Evolutionary conservation across 306 rosid species (phyloP), one percentile per base, ranked within the genome.

Genomic region (Fragaria ananassa): DNA sequence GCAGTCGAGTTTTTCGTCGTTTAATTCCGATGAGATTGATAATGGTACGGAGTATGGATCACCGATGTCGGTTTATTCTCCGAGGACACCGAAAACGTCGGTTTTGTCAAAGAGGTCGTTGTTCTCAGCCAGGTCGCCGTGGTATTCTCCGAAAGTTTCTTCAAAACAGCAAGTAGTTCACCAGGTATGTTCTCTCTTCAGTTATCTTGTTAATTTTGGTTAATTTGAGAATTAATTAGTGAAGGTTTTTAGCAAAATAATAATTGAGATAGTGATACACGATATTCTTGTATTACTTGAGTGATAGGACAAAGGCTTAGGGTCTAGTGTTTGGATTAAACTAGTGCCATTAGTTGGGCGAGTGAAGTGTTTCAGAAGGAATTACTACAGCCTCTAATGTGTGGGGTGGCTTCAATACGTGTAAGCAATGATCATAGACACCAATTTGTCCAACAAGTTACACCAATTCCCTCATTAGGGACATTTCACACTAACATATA

Each of bases 21-120:
- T 76, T 21, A 74, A 69, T 29, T 89, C 96, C 0, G 92, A 87
- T 23, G 93, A 90, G 12, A 9, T 41, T 6, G 39, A 75, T 6
- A 31, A 70, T 8, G 74, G 19, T 5, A 82, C 87, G 6, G 91
- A 83, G 0, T 76, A 78, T 15, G 75, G 79, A 0, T 90, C 98
- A 23, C 96, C 94, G 35, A 60, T 82, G 86, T 61, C 82, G 0
- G 83, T 76, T 27, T 80, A 60, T 54, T 80, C 82, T 8, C 47
- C 58, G 3, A 77, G 18, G 58, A n/a, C 69, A 6, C 69, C 69
- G 46, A 64, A 37, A 35, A 31, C 21, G 86, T 68, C 87, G 1
- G 79, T 75, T 34, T 74, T 71, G 0, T 65, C 70, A 1, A 35
- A 35, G 46, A 65, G 27, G 23, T 65, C 70, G 1, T 35, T 65